phyloP scores from a whole-genome alignment of 1,284 basidiomycete species.

The Sanghuangporus weigelae region DNA sequence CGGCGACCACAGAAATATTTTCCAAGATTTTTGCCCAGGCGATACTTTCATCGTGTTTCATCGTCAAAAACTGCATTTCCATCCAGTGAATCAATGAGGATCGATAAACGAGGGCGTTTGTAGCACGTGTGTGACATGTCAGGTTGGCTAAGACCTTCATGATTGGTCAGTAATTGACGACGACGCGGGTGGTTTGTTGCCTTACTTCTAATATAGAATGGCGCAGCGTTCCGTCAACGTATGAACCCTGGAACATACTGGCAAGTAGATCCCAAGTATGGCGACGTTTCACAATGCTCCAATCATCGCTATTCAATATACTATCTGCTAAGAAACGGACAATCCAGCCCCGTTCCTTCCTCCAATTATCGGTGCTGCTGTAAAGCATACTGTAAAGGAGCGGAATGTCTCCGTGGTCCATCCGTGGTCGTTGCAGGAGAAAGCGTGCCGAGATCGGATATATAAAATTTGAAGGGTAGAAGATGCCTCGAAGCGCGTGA shows the following conservation, averaged over 20 bases:
- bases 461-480: conserved; percentile 74
- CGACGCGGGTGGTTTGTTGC: not conserved
- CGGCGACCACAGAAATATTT: conserved; percentile 53
- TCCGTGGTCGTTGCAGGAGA: conserved; percentile 74
- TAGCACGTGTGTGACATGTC: conserved; percentile 61
- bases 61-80: conserved; percentile 55
- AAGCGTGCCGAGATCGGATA: conserved; percentile 80
- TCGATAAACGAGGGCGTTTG: conserved; percentile 62
- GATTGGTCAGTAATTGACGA: not conserved
- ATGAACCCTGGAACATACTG: conserved; percentile 68
- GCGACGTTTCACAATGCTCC: conserved; percentile 74
- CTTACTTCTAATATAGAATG: conserved; percentile 63
- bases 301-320: conserved; percentile 69
- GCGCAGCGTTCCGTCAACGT: conserved; percentile 48
- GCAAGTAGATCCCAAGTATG: conserved; percentile 87
- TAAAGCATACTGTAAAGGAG: conserved; percentile 85
- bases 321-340: conserved; percentile 80
- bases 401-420: conserved; percentile 77
- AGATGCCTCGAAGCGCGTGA: conserved; percentile 74
- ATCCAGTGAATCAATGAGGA: conserved; percentile 75
- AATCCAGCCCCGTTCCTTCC: conserved; percentile 85
- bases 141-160: conserved; percentile 65
- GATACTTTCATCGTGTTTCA: conserved; percentile 39
- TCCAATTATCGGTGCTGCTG: conserved; percentile 72
- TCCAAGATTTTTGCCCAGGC: conserved; percentile 69